phyloP scores from a whole-genome alignment of 495 filamentous ascomycete genomes.

The Trichoderma virens region DNA sequence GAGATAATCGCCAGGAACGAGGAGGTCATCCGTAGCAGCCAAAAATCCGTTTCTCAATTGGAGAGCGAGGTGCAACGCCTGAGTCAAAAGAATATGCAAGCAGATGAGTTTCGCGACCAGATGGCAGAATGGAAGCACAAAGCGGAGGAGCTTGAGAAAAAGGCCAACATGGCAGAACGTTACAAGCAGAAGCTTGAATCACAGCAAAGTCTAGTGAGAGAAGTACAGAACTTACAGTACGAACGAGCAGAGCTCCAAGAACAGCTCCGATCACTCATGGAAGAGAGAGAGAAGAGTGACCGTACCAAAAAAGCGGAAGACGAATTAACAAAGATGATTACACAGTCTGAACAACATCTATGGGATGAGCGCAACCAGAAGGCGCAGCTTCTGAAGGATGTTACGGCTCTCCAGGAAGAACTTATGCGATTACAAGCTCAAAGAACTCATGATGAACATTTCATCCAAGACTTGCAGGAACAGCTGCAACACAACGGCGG shows the following conservation, averaged over 20 bases:
- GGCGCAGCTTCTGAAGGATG: slow-evolving; percentile 25
- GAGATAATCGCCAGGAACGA: slow-evolving; percentile 19
- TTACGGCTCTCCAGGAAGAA: slow-evolving; percentile 24
- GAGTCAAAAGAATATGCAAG: slow-evolving; percentile 33
- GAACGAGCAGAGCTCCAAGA: slow-evolving; percentile 59
- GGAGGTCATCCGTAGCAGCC: slow-evolving; percentile 12
- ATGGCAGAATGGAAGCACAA: slow-evolving; percentile 62
- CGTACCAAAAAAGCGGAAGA: slow-evolving; percentile 21
- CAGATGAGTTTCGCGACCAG: slow-evolving; percentile 42
- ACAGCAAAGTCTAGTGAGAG: slow-evolving; percentile 44
- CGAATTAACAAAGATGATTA: slow-evolving; percentile 28
- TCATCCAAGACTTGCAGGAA: slow-evolving; percentile 39
- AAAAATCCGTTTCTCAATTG: slow-evolving; percentile 25
- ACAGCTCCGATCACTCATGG: slow-evolving; percentile 42
- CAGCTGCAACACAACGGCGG: slow-evolving; percentile 29
- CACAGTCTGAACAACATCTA: slow-evolving; percentile 23
- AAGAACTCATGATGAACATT: slow-evolving; percentile 29
- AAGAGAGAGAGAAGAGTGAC: slow-evolving; percentile 47
- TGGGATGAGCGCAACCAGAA: slow-evolving; percentile 25
- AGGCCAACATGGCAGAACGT: slow-evolving; percentile 68
- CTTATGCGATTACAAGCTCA: slow-evolving; percentile 28
- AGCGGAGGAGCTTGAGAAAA: slow-evolving; percentile 66
- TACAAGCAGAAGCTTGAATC: slow-evolving; percentile 68
- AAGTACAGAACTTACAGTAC: slow-evolving; percentile 48
- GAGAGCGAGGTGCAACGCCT: slow-evolving; percentile 40